Evolutionary conservation across 495 filamentous ascomycete species (phyloP), one percentile per base, ranked within the genome.

Genomic region (Aspergillus olivimuriae): DNA sequence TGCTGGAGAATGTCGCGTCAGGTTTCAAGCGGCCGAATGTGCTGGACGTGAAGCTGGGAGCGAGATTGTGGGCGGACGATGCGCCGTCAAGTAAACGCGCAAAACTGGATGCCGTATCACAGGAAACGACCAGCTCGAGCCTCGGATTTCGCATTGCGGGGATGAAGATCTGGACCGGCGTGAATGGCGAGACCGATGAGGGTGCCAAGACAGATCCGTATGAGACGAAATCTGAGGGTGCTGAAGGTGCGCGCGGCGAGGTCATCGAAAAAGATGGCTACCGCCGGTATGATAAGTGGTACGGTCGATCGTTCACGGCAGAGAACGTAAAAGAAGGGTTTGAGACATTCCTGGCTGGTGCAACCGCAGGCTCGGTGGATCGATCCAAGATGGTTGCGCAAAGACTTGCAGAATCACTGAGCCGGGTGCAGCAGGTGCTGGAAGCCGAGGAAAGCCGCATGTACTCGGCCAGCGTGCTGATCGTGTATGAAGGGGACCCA

Each of bases 31-130:
- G 81, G 45, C 87, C 94, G 11, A 96, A 96, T 55, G 88, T 97
- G n/a, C 65, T 98, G 44, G 92, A 98, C 55, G 76, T 94, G 47
- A 98, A 98, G 60, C 78, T 98, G 24, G 92, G 92, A 18, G 76
- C 80, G 20, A 77, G 83, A 39, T 65, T 98, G 16, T 97, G 89
- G 86, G 90, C 86, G 4, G 83, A 91, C 39, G 80, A 85, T 60
- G 88, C 92, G 33, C 77, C 79, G 15, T 62, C 70, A 30, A 78
- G 84, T 38, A 98, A 98, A 69, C 77, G 83, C 21, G 71, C 68
- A 20, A 78, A 87, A 40, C 78, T 98, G 33, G 87, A 96, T 59
- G 78, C 83, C 39, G 83, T 95, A 24, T 77, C 78, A 12, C 73
- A 77, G 40, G 77, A 81, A 49, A 95, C 89, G 14, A 98, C 92